Percentiles rank a stretch among this genome's conserved stretches.
phyloP scores from a whole-genome alignment of 2,329 filamentous ascomycete genomes.

The Chrysoporthe deuterocubensis region DNA sequence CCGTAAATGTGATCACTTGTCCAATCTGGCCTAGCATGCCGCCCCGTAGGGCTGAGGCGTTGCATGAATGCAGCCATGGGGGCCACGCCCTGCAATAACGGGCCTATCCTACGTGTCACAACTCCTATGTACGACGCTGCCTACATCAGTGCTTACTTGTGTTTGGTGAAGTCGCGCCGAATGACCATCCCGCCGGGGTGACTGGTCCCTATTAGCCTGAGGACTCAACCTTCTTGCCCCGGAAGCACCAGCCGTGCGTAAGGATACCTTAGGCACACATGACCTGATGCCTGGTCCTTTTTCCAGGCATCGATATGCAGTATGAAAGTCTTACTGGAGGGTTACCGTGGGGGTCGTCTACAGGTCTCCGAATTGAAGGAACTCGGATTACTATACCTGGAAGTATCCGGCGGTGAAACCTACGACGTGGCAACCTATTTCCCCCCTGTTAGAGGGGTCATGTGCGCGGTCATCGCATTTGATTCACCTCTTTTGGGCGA shows the following conservation, averaged over 20 bases:
- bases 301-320: background rate
- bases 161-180: background rate
- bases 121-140: background rate
- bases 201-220: background rate
- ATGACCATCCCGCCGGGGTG: background rate
- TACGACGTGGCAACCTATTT: background rate
- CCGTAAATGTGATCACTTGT: background rate
- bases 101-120: background rate
- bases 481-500: background rate
- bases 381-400: background rate
- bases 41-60: conserved; percentile 8
- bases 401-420: conserved; percentile 3
- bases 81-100: background rate
- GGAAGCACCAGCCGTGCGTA: background rate
- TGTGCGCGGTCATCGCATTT: background rate
- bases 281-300: background rate
- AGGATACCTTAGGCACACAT: background rate
- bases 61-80: background rate
- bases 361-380: background rate
- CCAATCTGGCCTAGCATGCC: background rate
- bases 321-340: background rate
- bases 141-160: conserved; percentile 1
- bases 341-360: background rate
- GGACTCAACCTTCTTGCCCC: background rate
- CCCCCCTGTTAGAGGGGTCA: background rate